phyloP scores from a whole-genome alignment of 78 protist genomes.

The Speleostelium caveatum region DNA sequence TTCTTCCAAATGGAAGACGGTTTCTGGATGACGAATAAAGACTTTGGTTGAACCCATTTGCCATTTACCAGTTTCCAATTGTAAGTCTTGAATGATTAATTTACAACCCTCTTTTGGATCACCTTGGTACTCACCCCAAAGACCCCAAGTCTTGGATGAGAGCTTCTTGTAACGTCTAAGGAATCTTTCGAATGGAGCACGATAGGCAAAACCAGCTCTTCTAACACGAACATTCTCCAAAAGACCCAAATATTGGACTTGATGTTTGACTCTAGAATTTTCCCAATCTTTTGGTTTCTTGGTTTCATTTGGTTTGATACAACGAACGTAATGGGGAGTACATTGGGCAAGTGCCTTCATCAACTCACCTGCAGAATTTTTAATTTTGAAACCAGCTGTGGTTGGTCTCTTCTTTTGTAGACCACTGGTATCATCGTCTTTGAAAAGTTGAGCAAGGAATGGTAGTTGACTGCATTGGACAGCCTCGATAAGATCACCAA shows the following conservation, averaged over 20 bases:
- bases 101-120: conserved; percentile 76
- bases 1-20: conserved; percentile 85
- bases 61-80: conserved; percentile 84
- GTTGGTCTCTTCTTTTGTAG: conserved; percentile 87
- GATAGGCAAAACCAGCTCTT: conserved; percentile 97
- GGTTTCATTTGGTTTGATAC: conserved; percentile 95
- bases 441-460: conserved; percentile 45
- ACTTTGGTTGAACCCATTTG: conserved; percentile 93
- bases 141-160: conserved; percentile 83
- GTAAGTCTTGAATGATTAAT: conserved; percentile 57
- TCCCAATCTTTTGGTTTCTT: conserved; percentile 82
- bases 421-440: conserved; percentile 40
- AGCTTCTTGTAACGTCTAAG: conserved; percentile 87
- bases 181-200: conserved; percentile 89
- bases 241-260: conserved; percentile 93
- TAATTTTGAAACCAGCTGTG: conserved; percentile 93
- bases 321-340: conserved; percentile 94
- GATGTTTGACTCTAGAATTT: conserved; percentile 82
- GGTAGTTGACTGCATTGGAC: conserved; percentile 48
- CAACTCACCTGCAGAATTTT: conserved; percentile 81
- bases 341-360: conserved; percentile 78
- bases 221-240: conserved; percentile 95
- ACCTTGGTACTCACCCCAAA: conserved; percentile 82
- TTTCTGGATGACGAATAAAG: conserved; percentile 91
- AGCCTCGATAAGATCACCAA: conserved; percentile 78